phyloP scores from a whole-genome alignment of 225 moss, liverwort and hornwort genomes.

The Sphagnum contortum region DNA sequence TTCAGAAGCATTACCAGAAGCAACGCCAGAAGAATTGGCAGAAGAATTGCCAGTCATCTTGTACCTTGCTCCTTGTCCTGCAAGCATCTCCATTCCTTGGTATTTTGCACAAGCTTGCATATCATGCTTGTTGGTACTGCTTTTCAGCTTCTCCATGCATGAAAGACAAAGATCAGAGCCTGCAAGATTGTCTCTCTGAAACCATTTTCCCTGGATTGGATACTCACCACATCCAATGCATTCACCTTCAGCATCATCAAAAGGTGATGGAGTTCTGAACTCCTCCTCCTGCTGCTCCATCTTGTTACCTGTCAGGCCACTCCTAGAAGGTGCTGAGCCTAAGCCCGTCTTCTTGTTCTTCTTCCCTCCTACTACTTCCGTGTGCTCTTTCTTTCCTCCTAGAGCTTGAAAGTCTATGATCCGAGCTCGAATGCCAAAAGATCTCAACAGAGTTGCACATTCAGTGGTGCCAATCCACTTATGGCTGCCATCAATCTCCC shows the following conservation, averaged over 20 bases:
- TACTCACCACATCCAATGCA: constrained; percentile 45
- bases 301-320: constrained; percentile 5
- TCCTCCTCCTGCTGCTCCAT: constrained; percentile 2
- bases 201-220: constrained; percentile 26
- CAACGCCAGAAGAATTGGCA: not conserved
- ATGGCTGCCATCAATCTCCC: constrained; percentile 50
- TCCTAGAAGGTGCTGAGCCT: constrained; percentile 28
- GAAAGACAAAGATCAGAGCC: constrained; percentile 29
- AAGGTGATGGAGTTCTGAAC: constrained; percentile 20
- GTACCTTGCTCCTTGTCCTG: too few species aligned
- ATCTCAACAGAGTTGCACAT: constrained; percentile 68
- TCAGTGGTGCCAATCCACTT: constrained; percentile 92
- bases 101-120: constrained; percentile 29
- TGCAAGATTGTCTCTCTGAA: constrained; percentile 15
- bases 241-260: constrained; percentile 21
- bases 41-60: too few species aligned
- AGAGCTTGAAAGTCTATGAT: constrained; percentile 66
- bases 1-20: not conserved
- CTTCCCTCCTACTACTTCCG: not conserved
- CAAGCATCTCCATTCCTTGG: constrained; percentile 7
- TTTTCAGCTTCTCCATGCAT: constrained; percentile 41
- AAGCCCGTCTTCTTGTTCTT: constrained; percentile 1
- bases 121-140: constrained; percentile 15
- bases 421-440: constrained; percentile 66
- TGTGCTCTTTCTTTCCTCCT: constrained; percentile 15